These are phyloP conservation scores for Dillenia suffruticosa DNA, from an alignment of 164 flowering plant genomes.

Conservation along the genomic window DNA sequence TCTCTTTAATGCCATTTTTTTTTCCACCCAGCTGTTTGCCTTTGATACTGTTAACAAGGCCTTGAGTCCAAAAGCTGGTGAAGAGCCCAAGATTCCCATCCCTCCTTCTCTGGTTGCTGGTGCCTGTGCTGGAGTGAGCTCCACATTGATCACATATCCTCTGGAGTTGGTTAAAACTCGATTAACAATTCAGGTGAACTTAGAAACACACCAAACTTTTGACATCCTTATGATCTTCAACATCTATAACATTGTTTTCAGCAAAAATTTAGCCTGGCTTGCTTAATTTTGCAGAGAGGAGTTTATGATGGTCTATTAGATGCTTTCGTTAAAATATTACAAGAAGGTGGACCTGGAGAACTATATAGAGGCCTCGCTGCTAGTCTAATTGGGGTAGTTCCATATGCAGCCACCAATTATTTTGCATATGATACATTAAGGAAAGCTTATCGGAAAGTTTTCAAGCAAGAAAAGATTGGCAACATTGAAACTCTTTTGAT, in stretches of 20 bases:
- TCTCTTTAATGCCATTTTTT: no score
- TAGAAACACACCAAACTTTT: neutral
- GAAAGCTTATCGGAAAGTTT: slow-evolving; percentile 47
- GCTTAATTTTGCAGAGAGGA: slow-evolving; percentile 47
- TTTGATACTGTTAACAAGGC: slow-evolving; percentile 85
- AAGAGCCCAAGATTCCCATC: slow-evolving; percentile 55
- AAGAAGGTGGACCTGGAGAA: slow-evolving; percentile 80
- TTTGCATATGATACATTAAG: slow-evolving; percentile 82
- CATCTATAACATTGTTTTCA: no score
- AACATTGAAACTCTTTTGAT: slow-evolving; percentile 48
- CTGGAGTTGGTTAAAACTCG: slow-evolving; percentile 94
- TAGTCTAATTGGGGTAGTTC: slow-evolving; percentile 92
- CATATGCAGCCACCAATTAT: slow-evolving; percentile 94
- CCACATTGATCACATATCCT: slow-evolving; percentile 84
- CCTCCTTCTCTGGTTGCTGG: slow-evolving; percentile 92
- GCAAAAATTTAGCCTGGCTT: neutral
- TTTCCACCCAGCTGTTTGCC: slow-evolving; percentile 68
- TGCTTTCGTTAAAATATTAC: slow-evolving; percentile 76
- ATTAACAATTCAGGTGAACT: slow-evolving; percentile 77
- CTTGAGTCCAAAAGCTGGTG: slow-evolving; percentile 67
- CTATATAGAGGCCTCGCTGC: slow-evolving; percentile 96
- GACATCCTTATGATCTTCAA: neutral
- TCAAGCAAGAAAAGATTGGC: slow-evolving; percentile 51
- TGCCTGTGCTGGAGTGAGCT: slow-evolving; percentile 94
- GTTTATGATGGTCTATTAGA: slow-evolving; percentile 68